Evolutionary conservation across 1,284 basidiomycete genomes (phyloP).

Genomic region (Naganishia sp.): DNA sequence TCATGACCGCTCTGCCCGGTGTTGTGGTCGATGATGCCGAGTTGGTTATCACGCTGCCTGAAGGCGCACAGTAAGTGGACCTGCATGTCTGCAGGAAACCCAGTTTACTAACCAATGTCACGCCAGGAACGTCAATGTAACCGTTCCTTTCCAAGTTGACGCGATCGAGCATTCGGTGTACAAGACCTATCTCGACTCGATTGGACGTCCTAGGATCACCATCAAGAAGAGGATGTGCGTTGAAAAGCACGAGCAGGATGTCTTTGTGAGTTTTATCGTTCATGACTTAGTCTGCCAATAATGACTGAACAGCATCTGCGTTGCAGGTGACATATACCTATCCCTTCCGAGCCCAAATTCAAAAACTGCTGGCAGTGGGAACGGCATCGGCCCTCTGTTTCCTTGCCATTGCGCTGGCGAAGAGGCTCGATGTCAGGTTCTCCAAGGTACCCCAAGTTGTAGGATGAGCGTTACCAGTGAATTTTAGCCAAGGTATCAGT

Average conservation of each 20-base stretch:
- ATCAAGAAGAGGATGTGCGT: constrained; percentile 75
- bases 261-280: constrained; percentile 42
- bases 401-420: constrained; percentile 47
- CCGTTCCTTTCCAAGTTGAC: constrained; percentile 74
- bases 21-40: constrained; percentile 80
- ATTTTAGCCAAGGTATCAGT: not conserved
- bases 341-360: constrained; percentile 70
- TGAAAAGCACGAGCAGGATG: constrained; percentile 65
- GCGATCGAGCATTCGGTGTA: constrained; percentile 65
- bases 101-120: not conserved
- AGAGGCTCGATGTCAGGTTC: constrained; percentile 49
- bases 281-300: not conserved
- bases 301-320: not conserved
- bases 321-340: constrained; percentile 80
- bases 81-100: not conserved
- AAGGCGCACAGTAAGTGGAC: constrained; percentile 80
- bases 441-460: constrained; percentile 35
- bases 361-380: constrained; percentile 69
- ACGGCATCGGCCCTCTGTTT: constrained; percentile 46
- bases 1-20: constrained; percentile 78
- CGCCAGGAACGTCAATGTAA: constrained; percentile 71
- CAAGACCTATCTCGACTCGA: constrained; percentile 90
- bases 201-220: constrained; percentile 76
- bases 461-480: not conserved
- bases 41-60: constrained; percentile 81